These are phyloP conservation scores for Hymenoscyphus occultus DNA, from an alignment of 2,329 filamentous ascomycete genomes.

Conservation along the genomic window DNA sequence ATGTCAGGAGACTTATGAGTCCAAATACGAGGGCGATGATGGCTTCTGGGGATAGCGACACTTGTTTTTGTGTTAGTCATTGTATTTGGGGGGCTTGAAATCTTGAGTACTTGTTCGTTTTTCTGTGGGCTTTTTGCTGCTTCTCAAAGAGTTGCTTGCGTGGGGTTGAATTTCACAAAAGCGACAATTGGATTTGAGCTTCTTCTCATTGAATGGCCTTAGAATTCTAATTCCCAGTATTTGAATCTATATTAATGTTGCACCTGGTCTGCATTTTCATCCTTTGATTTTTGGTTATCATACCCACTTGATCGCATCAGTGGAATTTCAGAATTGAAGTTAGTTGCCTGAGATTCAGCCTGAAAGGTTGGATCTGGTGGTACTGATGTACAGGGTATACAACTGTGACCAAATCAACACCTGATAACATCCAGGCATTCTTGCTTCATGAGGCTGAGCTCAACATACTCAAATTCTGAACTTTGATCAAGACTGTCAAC, in stretches of 20 bases:
- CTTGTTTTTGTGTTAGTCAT: not conserved
- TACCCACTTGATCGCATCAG: not conserved
- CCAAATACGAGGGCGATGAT: not conserved
- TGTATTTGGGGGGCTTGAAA: not conserved
- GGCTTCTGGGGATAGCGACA: not conserved
- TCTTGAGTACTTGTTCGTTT: not conserved
- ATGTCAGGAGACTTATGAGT: not conserved
- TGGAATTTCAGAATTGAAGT: not conserved
- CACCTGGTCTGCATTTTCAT: not conserved
- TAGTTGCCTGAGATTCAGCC: not conserved
- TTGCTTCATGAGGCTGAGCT: not conserved
- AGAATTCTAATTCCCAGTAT: not conserved
- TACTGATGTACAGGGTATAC: too few relatives aligned
- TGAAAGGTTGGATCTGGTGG: not conserved
- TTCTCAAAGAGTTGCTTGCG: too few relatives aligned
- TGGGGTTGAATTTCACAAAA: not conserved
- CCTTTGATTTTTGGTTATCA: not conserved
- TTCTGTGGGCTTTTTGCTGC: too few relatives aligned
- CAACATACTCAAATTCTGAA: not conserved
- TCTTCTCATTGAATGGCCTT: not conserved
- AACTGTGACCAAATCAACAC: not conserved
- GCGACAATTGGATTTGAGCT: not conserved
- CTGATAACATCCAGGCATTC: not conserved
- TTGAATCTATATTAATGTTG: not conserved
- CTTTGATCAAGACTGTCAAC: not conserved